These are phyloP conservation scores for Liquidambar formosana DNA, from an alignment of 164 flowering plant species.

Conservation along the genomic window DNA sequence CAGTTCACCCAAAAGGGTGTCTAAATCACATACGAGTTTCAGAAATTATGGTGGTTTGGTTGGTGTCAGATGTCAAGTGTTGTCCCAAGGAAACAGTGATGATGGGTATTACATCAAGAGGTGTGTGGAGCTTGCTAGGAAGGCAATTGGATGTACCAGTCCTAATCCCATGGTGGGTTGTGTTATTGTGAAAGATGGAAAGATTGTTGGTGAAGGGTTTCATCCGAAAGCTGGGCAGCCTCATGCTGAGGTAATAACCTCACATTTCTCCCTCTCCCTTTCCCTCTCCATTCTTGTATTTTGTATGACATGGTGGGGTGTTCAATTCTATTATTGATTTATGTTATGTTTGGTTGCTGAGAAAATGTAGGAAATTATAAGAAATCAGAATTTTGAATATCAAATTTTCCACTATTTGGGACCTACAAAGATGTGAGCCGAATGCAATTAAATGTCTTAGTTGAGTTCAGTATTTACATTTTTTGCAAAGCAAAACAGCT, in stretches of 20 bases:
- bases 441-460: neutral
- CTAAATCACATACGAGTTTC: conserved; percentile 16
- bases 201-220: conserved; percentile 89
- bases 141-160: conserved; percentile 77
- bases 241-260: conserved; percentile 78
- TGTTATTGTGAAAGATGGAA: conserved; percentile 87
- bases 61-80: conserved; percentile 33
- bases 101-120: conserved; percentile 79
- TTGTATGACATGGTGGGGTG: neutral
- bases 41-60: conserved; percentile 21
- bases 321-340: neutral
- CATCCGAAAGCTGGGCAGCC: conserved; percentile 99
- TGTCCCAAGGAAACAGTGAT: conserved; percentile 23
- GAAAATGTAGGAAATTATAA: neutral
- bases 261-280: neutral
- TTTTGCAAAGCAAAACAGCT: neutral
- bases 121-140: conserved; percentile 75
- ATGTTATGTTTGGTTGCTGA: neutral
- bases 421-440: neutral
- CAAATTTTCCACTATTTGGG: neutral
- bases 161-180: conserved; percentile 99
- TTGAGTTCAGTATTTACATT: neutral
- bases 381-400: neutral
- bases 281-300: neutral
- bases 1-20: conserved; percentile 34